Conservation (phyloP, 192 early-diverging fungal genomes). For the Backusella sp. region DNA sequence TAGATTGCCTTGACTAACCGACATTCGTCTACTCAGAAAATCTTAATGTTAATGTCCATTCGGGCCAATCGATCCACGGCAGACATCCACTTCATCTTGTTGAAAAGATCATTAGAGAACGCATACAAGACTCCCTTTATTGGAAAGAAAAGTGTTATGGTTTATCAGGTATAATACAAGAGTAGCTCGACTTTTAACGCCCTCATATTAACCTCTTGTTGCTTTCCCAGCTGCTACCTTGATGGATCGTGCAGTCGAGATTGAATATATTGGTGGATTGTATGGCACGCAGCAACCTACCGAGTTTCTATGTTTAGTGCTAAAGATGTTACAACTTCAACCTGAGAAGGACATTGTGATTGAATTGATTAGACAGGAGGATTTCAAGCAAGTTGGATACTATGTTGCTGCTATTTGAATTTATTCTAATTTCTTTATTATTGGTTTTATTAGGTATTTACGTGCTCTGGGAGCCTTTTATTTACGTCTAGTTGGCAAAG, state of each 20-base stretch:
- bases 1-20: too few relatives aligned
- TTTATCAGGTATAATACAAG: conserved; percentile 61
- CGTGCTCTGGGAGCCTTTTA: conserved; percentile 91
- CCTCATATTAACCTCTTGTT: background rate
- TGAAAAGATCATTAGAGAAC: conserved; percentile 88
- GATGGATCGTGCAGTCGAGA: conserved; percentile 82
- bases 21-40: background rate
- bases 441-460: conserved; percentile 54
- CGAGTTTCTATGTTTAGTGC: conserved; percentile 83
- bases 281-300: conserved; percentile 87
- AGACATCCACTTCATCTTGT: conserved; percentile 92
- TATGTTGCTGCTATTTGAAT: background rate
- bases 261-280: conserved; percentile 77
- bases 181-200: background rate
- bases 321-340: conserved; percentile 93
- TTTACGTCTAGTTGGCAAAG: conserved; percentile 73
- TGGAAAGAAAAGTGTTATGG: conserved; percentile 99
- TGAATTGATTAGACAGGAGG: conserved; percentile 77
- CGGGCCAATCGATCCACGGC: conserved; percentile 78
- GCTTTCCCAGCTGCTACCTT: conserved; percentile 68
- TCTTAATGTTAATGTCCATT: conserved; percentile 63
- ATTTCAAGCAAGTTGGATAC: conserved; percentile 63
- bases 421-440: background rate
- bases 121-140: conserved; percentile 91
- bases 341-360: conserved; percentile 86